Conservation (phyloP, 2,329 filamentous ascomycete species). For the Claviceps quebecensis region DNA sequence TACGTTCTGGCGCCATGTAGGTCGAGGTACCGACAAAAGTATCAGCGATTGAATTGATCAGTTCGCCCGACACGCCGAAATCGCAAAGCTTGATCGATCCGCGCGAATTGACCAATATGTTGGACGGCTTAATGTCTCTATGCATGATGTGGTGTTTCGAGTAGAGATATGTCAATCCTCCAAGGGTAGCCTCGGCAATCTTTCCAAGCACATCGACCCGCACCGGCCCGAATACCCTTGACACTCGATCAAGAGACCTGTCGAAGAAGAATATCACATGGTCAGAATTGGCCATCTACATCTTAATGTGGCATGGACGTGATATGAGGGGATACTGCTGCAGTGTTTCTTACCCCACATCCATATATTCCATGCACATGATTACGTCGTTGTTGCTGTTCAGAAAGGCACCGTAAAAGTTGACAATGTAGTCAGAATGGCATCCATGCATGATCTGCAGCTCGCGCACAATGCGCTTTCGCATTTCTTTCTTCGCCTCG, state of each 20-base stretch:
- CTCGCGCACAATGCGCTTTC: constrained; percentile 92
- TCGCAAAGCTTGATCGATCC: constrained; percentile 96
- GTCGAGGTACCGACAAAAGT: constrained; percentile 98
- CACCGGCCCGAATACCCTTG: constrained; percentile 85
- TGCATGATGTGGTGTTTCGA: constrained; percentile 97
- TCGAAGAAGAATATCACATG: not conserved
- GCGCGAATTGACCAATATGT: constrained; percentile 87
- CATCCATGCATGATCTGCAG: constrained; percentile 98
- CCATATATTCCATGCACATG: constrained; percentile 99
- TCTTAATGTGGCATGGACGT: not conserved
- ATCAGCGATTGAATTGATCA: constrained; percentile 94
- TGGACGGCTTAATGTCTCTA: constrained; percentile 95
- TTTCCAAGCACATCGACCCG: constrained; percentile 94
- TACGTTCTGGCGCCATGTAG: constrained; percentile 97
- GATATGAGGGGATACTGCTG: not conserved
- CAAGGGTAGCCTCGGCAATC: constrained; percentile 89
- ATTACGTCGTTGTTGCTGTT: constrained; percentile 96
- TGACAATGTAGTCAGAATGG: constrained; percentile 93
- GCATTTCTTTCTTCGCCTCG: constrained; percentile 92
- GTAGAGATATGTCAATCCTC: constrained; percentile 89
- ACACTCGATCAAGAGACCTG: constrained; percentile 86
- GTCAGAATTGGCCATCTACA: not conserved
- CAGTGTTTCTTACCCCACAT: constrained; percentile 67
- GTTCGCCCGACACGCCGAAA: constrained; percentile 95
- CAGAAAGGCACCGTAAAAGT: constrained; percentile 93